Base-by-base conservation (phyloP, 805 yeast genomes). In the Teunomyces atbi region DNA sequence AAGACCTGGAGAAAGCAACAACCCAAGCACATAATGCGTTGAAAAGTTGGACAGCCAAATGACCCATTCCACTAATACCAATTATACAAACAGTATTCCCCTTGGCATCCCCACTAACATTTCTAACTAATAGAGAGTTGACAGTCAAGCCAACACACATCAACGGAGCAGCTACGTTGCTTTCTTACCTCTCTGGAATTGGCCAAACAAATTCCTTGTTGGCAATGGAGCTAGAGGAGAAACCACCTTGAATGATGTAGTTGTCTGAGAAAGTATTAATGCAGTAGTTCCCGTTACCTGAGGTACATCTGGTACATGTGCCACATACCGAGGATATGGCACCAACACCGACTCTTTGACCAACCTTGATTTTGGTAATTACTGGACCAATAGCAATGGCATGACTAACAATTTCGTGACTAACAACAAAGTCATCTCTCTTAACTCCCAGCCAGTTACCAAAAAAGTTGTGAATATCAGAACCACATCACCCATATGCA, bases 261-360 rank as follows among this genome's bases (percentile, higher is more conserved):
- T 71, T 74, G 32, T 53, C 58, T n/a, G 63, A 41, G 33, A 47
- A 44, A 8, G 35, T 7, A 47, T 60, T 63, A 5, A 45, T 42
- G 10, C 71, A 61, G 73, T 90, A 62, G 43, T 62, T 65, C 36
- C 61, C 66, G 52, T 63, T 57, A 54, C 52, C 56, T 40, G 30
- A 16, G 27, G 42, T 40, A 35, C 64, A 61, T 44, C 59, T 49
- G 46, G 42, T 15, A 45, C 65, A 61, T 3, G 50, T 53, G 45
- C 73, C 64, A 69, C 95, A 87, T 30, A 86, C 70, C 47, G 67
- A 69, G 20, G 76, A 71, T 58, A 79, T 83, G 20, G 94, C 92
- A 55, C 96, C 96, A 42, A 86, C 76, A 45, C 92, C 96, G 21
- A 86, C 94, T 53, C 89, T 73, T 53, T 88, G 84, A 45, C 95